Evolutionary conservation across 495 filamentous ascomycete species (phyloP).

Genomic region (Neurospora sp.): DNA sequence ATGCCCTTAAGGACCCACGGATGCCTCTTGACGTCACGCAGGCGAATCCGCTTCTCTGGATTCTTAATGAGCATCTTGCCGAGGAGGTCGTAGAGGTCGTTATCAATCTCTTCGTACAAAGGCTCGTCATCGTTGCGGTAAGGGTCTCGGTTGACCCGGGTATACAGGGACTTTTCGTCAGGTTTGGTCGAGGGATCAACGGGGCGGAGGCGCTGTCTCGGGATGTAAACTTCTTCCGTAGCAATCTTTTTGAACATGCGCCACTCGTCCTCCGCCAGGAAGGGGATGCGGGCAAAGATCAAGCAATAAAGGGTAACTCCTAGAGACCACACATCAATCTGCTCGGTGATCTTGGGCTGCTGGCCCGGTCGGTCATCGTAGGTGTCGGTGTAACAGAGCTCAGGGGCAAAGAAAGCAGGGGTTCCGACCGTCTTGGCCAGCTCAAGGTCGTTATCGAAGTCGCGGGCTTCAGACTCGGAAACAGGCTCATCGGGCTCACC

Average conservation of each 20-base stretch:
- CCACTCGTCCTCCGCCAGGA: constrained; percentile 83
- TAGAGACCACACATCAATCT: constrained; percentile 95
- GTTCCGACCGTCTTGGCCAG: constrained; percentile 96
- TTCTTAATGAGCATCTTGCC: constrained; percentile 79
- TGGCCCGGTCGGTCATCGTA: constrained; percentile 16
- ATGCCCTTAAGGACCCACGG: constrained; percentile 88
- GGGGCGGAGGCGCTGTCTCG: constrained; percentile 65
- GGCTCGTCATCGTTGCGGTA: constrained; percentile 57
- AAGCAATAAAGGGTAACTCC: constrained; percentile 94
- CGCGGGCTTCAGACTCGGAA: constrained; percentile 71
- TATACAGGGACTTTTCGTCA: constrained; percentile 40
- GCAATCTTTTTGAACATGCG: constrained; percentile 84
- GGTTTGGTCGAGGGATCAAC: constrained; percentile 51
- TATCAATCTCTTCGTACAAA: constrained; percentile 76
- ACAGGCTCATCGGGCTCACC: constrained; percentile 70
- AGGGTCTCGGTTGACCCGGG: constrained; percentile 38
- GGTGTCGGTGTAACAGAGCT: constrained; percentile 80
- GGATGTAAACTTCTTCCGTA: constrained; percentile 82
- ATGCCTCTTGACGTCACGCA: constrained; percentile 91
- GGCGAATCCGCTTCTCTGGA: constrained; percentile 72
- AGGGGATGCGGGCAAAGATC: constrained; percentile 86
- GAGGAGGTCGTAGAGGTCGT: constrained; percentile 72
- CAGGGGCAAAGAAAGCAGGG: constrained; percentile 93
- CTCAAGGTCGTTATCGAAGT: constrained; percentile 84
- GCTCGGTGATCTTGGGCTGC: constrained; percentile 46